A percentile compares a stretch with the other conserved stretches of the same genome.
Evolutionary conservation across 2,329 filamentous ascomycete species (phyloP).

Genomic region (Penicillium nordicum): DNA sequence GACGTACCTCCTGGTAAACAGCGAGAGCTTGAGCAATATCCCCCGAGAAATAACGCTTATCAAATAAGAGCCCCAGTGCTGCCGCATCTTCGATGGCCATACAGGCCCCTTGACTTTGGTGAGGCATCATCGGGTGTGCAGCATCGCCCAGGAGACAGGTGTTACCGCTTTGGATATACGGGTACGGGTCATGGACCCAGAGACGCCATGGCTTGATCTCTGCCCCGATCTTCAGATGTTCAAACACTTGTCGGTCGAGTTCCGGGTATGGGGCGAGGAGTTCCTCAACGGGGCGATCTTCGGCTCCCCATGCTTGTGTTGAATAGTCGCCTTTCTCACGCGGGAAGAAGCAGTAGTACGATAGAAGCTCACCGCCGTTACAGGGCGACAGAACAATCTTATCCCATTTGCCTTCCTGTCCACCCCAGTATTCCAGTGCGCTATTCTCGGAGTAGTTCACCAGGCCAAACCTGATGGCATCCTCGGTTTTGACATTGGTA

Average conservation of each 20-base stretch:
- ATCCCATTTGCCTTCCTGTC: constrained; percentile 57
- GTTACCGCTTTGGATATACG: constrained; percentile 51
- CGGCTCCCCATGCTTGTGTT: constrained; percentile 58
- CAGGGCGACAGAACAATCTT: constrained; percentile 70
- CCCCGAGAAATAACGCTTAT: constrained; percentile 46
- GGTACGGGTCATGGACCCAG: constrained; percentile 63
- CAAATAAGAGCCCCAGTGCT: constrained; percentile 61
- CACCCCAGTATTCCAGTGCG: constrained; percentile 69
- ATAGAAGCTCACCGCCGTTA: constrained; percentile 62
- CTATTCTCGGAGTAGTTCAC: constrained; percentile 60
- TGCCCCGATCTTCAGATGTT: constrained; percentile 57
- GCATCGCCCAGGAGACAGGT: constrained; percentile 64
- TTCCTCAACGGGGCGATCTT: constrained; percentile 54
- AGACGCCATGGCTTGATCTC: constrained; percentile 65
- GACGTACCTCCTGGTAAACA: constrained; percentile 53
- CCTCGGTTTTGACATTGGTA: constrained; percentile 60
- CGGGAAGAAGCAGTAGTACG: constrained; percentile 69
- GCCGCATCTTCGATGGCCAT: constrained; percentile 67
- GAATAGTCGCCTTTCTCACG: constrained; percentile 58
- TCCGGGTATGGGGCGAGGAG: constrained; percentile 59
- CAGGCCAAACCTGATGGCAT: constrained; percentile 59
- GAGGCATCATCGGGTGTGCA: constrained; percentile 66
- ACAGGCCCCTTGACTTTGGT: constrained; percentile 67
- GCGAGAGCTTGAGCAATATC: constrained; percentile 49
- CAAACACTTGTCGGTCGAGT: constrained; percentile 56